Conservation (phyloP, 192 early-diverging fungal genomes). For the Linnemannia zychae region DNA sequence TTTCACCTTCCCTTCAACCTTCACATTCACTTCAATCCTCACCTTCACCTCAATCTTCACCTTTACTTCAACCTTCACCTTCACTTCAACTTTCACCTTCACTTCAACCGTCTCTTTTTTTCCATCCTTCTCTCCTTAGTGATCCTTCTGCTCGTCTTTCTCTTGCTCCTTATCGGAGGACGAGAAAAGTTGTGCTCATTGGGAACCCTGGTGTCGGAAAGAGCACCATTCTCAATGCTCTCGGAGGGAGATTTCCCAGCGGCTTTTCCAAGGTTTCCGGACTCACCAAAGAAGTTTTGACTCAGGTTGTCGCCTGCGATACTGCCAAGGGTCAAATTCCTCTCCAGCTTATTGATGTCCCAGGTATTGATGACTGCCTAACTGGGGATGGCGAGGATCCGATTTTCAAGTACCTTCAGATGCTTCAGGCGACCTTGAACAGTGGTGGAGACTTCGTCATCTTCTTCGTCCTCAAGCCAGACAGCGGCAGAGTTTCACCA, state of each 20-base stretch:
- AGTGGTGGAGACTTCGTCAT: background rate
- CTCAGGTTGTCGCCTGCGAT: background rate
- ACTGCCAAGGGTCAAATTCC: too few species aligned
- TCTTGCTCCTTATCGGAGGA: too few species aligned
- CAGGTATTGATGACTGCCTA: background rate
- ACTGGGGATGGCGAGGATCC: background rate
- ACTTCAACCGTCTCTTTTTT: too few species aligned
- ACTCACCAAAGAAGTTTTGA: background rate
- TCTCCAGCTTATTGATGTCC: background rate
- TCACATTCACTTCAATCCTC: too few species aligned
- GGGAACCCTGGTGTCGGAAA: slow-evolving; percentile 7
- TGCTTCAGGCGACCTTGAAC: background rate
- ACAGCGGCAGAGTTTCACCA: too few species aligned
- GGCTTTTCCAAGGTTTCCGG: background rate
- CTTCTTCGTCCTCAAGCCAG: too few species aligned
- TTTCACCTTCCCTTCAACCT: too few species aligned
- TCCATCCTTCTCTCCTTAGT: too few species aligned
- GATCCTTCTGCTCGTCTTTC: too few species aligned
- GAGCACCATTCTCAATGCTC: slow-evolving; percentile 2
- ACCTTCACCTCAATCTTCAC: too few species aligned
- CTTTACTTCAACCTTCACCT: too few species aligned
- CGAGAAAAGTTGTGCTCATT: background rate
- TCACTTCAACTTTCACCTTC: too few species aligned
- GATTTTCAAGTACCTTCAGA: background rate
- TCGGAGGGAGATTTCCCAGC: background rate